These are phyloP conservation scores for Pluteus cervinus DNA, from an alignment of 768 basidiomycete species.

Conservation along the genomic window DNA sequence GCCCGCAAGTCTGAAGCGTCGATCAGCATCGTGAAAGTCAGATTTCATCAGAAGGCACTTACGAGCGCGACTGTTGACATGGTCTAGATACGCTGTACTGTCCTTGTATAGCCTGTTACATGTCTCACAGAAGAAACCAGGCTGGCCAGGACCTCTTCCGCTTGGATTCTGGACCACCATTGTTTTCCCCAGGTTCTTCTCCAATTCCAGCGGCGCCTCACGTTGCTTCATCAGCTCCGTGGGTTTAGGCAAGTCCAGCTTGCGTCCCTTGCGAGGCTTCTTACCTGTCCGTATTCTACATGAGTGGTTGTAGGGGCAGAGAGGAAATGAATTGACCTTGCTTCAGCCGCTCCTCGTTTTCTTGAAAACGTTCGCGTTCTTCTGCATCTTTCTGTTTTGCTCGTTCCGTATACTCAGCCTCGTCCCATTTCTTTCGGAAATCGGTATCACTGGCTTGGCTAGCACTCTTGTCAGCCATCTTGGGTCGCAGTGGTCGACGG, in stretches of 20 bases:
- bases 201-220: constrained; percentile 78
- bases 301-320: constrained; percentile 1
- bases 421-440: constrained; percentile 91
- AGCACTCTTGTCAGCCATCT: constrained; percentile 29
- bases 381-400: constrained; percentile 80
- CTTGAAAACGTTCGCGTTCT: constrained; percentile 76
- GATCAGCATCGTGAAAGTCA: not conserved
- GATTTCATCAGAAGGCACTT: constrained; percentile 25
- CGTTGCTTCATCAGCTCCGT: constrained; percentile 91
- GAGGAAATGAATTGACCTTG: constrained; percentile 47
- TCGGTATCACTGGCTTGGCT: constrained; percentile 54
- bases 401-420: constrained; percentile 81
- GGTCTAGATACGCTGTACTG: constrained; percentile 88
- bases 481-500: too few relatives aligned
- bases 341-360: constrained; percentile 79
- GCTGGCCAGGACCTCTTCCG: constrained; percentile 81
- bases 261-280: constrained; percentile 61
- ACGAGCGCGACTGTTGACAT: constrained; percentile 94
- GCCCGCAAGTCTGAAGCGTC: constrained; percentile 68
- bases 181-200: constrained; percentile 93
- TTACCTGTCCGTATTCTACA: constrained; percentile 56
- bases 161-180: constrained; percentile 87
- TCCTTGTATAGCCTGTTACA: constrained; percentile 94
- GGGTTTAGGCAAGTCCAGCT: constrained; percentile 84
- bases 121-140: constrained; percentile 90